Conservation (phyloP, 495 filamentous ascomycete genomes). For the Amphirosellinia nigrospora region DNA sequence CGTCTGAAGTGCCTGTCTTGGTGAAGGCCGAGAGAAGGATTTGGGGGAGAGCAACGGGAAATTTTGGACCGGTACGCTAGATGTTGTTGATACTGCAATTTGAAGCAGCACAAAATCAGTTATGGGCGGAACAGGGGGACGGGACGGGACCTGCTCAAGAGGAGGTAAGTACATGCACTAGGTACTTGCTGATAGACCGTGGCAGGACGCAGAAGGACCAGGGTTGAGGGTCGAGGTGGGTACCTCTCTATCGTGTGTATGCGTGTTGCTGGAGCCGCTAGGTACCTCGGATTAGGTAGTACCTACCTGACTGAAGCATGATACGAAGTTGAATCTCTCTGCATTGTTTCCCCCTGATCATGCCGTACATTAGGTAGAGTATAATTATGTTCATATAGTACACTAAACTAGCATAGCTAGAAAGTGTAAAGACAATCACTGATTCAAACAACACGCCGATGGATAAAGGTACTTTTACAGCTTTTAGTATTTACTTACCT, state of each 20-base stretch:
- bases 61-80: conserved; percentile 20
- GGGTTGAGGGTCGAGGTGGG: not conserved
- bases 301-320: not conserved
- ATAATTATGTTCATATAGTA: not conserved
- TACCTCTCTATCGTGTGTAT: not conserved
- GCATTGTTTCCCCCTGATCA: not conserved
- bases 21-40: conserved; percentile 24
- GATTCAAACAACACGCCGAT: not conserved
- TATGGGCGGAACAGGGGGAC: conserved; percentile 19
- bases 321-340: not conserved
- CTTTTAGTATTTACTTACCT: not conserved
- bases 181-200: not conserved
- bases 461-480: not conserved
- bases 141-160: not conserved
- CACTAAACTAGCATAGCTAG: not conserved
- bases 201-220: not conserved
- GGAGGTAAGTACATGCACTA: not conserved
- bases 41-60: conserved; percentile 22
- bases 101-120: conserved; percentile 25
- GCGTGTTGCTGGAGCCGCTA: conserved; percentile 1
- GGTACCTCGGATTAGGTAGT: not conserved
- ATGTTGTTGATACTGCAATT: conserved; percentile 27
- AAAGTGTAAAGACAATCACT: not conserved
- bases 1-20: conserved; percentile 20
- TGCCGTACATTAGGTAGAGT: not conserved